Conservation (phyloP, 129 eudicot genomes). For the Flaveria sonorensis region DNA sequence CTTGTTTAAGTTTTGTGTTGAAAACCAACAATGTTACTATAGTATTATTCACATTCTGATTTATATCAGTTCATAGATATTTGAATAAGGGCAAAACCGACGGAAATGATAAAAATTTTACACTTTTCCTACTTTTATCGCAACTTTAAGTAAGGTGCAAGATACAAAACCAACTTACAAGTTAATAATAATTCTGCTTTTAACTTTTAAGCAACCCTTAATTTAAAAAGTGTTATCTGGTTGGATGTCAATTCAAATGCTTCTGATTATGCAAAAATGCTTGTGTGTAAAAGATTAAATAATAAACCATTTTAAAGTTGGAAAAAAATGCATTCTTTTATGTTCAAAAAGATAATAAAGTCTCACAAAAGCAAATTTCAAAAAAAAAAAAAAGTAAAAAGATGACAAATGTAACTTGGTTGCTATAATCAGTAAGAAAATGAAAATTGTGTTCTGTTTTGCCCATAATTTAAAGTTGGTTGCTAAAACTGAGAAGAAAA, state of each 20-base stretch:
- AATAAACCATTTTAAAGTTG: no score
- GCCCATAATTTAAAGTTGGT: background rate
- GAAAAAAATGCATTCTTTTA: no score
- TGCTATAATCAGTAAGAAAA: background rate
- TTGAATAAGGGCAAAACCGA: background rate
- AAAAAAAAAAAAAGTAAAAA: background rate
- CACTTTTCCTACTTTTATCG: no score
- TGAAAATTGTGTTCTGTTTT: background rate
- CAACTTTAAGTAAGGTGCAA: background rate
- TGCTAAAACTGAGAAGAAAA: background rate
- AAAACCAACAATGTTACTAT: background rate
- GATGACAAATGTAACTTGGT: background rate
- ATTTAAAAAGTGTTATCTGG: no score
- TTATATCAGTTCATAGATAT: background rate
- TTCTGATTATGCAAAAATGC: background rate
- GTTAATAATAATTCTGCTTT: no score
- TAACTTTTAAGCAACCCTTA: background rate
- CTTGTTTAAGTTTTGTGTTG: background rate
- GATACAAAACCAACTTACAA: background rate
- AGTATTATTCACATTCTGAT: constrained; percentile 16
- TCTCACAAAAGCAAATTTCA: background rate
- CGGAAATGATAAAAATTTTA: background rate
- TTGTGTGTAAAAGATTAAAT: background rate
- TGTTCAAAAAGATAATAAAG: no score
- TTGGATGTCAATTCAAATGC: no score